Evolutionary conservation across 2,329 filamentous ascomycete genomes (phyloP).

Genomic region (Microascus cirrosus): DNA sequence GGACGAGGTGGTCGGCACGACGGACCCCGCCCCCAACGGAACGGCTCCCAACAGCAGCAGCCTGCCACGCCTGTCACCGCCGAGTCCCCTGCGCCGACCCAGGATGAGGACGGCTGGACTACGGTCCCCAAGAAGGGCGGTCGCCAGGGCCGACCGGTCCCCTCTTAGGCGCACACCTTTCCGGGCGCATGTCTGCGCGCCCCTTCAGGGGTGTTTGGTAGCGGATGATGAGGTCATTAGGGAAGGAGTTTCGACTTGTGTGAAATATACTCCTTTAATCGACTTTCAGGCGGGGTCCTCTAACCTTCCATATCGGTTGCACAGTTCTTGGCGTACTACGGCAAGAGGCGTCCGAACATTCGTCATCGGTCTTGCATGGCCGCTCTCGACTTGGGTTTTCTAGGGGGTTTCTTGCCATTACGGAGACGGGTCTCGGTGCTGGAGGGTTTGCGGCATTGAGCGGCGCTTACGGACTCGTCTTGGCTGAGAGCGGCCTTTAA

Average conservation of each 20-base stretch:
- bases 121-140: constrained; percentile 29
- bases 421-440: too few species aligned
- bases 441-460: too few species aligned
- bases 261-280: constrained; percentile 2
- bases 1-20: constrained; percentile 31
- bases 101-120: constrained; percentile 54
- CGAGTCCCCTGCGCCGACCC: constrained; percentile 20
- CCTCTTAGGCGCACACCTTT: constrained; percentile 1
- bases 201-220: not conserved
- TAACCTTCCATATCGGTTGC: not conserved
- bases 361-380: too few species aligned
- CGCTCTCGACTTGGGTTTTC: too few species aligned
- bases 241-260: not conserved
- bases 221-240: not conserved
- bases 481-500: too few species aligned
- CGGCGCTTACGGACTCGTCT: too few species aligned
- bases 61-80: constrained; percentile 19
- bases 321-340: not conserved
- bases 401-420: too few species aligned
- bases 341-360: too few species aligned
- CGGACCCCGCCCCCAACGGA: constrained; percentile 34
- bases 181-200: not conserved
- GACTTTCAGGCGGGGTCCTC: not conserved
- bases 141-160: constrained; percentile 6
- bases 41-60: constrained; percentile 30